A percentile compares a stretch with the other conserved stretches of the same genome.
Evolutionary conservation across 495 filamentous ascomycete species (phyloP).

Genomic region (Cryomyces antarcticus): DNA sequence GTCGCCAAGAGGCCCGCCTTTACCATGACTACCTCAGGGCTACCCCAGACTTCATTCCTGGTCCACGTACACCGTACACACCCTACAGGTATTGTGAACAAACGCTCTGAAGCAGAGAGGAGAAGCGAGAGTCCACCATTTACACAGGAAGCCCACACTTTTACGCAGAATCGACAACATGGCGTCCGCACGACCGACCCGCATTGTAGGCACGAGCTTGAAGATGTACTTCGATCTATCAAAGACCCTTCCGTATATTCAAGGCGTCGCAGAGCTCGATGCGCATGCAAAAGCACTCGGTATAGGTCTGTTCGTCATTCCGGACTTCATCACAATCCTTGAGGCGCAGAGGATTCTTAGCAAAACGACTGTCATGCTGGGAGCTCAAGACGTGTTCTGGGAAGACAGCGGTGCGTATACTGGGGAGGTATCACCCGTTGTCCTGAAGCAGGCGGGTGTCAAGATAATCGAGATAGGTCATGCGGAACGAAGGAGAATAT

Average conservation of each 20-base stretch:
- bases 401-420: slow-evolving; percentile 51
- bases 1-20: too few species aligned
- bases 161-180: slow-evolving; percentile 5
- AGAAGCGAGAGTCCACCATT: not conserved
- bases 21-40: too few species aligned
- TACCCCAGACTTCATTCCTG: too few species aligned
- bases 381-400: slow-evolving; percentile 56
- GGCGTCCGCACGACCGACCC: slow-evolving; percentile 30
- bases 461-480: slow-evolving; percentile 59
- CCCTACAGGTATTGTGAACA: not conserved
- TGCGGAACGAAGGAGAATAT: slow-evolving; percentile 49
- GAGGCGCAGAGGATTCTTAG: slow-evolving; percentile 30
- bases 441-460: slow-evolving; percentile 42
- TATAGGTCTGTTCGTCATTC: slow-evolving; percentile 45
- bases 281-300: slow-evolving; percentile 14
- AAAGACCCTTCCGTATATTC: slow-evolving; percentile 40
- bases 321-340: slow-evolving; percentile 51
- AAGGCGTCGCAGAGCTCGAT: slow-evolving; percentile 28
- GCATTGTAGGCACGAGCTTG: slow-evolving; percentile 55
- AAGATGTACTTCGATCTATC: slow-evolving; percentile 70
- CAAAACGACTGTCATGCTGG: slow-evolving; percentile 29
- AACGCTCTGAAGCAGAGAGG: too few species aligned
- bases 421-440: slow-evolving; percentile 51
- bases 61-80: not conserved
- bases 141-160: too few species aligned